Percentiles rank a stretch among this genome's conserved stretches.
phyloP scores from a whole-genome alignment of 805 yeast species.

The Komagataella pseudopastoris region DNA sequence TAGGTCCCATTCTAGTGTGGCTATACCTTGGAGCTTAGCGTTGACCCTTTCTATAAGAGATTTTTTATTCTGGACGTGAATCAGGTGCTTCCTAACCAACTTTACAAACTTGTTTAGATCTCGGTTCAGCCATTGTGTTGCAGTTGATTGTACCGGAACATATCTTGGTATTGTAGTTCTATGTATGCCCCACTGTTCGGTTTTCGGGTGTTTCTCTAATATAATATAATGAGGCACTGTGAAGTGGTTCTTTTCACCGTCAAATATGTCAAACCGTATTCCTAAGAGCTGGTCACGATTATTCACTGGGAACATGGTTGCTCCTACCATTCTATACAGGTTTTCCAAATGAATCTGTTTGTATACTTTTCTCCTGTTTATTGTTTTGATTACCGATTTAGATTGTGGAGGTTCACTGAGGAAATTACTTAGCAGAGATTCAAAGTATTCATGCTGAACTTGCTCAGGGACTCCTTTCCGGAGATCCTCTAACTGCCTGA shows the following conservation, averaged over 20 bases:
- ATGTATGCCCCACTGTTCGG: constrained; percentile 16
- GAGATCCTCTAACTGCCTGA: not conserved
- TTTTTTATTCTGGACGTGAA: constrained; percentile 10
- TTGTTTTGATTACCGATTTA: constrained; percentile 1
- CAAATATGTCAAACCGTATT: constrained; percentile 33
- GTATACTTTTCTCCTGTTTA: not conserved
- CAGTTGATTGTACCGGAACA: constrained; percentile 12
- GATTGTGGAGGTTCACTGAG: constrained; percentile 7
- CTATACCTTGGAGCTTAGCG: constrained; percentile 2
- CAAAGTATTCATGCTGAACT: constrained; percentile 16
- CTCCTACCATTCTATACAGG: constrained; percentile 31
- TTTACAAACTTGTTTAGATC: constrained; percentile 13
- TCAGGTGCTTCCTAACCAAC: constrained; percentile 12
- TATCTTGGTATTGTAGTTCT: constrained; percentile 21
- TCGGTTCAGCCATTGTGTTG: constrained; percentile 11
- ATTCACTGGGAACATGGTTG: constrained; percentile 38
- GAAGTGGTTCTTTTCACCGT: constrained; percentile 15
- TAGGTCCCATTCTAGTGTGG: constrained; percentile 11
- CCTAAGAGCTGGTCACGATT: constrained; percentile 26
- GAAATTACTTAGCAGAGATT: constrained; percentile 12
- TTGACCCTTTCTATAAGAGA: constrained; percentile 7
- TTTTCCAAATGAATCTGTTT: constrained; percentile 21
- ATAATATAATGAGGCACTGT: constrained; percentile 34
- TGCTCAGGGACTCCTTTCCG: constrained; percentile 6
- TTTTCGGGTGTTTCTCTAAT: constrained; percentile 14